Conservation (phyloP, 805 yeast genomes). For the Candida mattraensis region DNA sequence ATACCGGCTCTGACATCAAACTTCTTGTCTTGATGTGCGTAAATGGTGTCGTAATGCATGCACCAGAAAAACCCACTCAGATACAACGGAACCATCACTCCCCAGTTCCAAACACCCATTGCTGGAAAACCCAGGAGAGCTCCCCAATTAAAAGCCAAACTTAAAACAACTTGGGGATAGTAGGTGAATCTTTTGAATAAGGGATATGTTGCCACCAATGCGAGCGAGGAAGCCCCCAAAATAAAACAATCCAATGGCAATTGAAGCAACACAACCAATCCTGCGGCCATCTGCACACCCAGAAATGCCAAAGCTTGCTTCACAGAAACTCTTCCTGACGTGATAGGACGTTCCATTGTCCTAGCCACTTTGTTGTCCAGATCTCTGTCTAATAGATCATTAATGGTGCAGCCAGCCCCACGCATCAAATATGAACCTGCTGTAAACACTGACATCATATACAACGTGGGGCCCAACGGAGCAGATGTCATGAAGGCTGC, state of each 20-base stretch:
- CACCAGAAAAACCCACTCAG: slow-evolving; percentile 85
- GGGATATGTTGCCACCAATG: slow-evolving; percentile 85
- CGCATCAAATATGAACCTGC: slow-evolving; percentile 90
- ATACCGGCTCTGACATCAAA: slow-evolving; percentile 90
- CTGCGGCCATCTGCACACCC: slow-evolving; percentile 71
- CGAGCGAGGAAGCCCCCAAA: slow-evolving; percentile 77
- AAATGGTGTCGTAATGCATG: slow-evolving; percentile 92
- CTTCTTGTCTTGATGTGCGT: slow-evolving; percentile 95
- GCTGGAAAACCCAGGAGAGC: slow-evolving; percentile 94
- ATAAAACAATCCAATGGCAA: slow-evolving; percentile 81
- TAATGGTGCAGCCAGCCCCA: slow-evolving; percentile 97
- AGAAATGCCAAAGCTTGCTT: slow-evolving; percentile 70
- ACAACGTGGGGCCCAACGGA: slow-evolving; percentile 58
- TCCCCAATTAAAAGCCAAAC: slow-evolving; percentile 92
- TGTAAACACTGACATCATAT: slow-evolving; percentile 69
- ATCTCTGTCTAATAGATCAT: slow-evolving; percentile 82
- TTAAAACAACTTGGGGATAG: slow-evolving; percentile 85
- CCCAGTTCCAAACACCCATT: slow-evolving; percentile 78
- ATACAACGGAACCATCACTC: slow-evolving; percentile 77
- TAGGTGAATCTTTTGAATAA: slow-evolving; percentile 92
- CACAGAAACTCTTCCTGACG: slow-evolving; percentile 76
- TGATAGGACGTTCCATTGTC: slow-evolving; percentile 89
- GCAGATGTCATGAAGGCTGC: slow-evolving; percentile 78
- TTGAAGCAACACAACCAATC: slow-evolving; percentile 66
- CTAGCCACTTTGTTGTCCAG: slow-evolving; percentile 84